Evolutionary conservation across 768 basidiomycete genomes (phyloP).

Genomic region (Agaricus subrufescens): DNA sequence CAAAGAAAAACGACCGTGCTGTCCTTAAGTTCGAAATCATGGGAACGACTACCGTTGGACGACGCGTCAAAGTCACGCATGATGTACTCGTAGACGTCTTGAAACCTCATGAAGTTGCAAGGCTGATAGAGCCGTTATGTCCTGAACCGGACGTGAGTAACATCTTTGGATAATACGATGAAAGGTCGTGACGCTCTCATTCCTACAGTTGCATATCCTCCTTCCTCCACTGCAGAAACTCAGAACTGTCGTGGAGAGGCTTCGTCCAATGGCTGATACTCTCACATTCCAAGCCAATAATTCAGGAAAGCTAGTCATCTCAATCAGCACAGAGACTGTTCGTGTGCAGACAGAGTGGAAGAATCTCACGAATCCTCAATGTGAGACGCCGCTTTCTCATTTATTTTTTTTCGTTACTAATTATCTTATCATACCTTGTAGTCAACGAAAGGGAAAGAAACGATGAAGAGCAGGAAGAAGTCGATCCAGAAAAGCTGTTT

Average conservation of each 20-base stretch:
- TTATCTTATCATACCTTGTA: constrained; percentile 3
- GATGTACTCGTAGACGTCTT: constrained; percentile 82
- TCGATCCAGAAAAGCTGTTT: constrained; percentile 55
- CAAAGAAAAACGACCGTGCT: constrained; percentile 81
- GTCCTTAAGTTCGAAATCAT: constrained; percentile 75
- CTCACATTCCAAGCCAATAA: constrained; percentile 68
- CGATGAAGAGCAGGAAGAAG: constrained; percentile 30
- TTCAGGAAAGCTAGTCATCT: constrained; percentile 45
- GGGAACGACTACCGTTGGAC: constrained; percentile 58
- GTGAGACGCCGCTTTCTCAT: constrained; percentile 19
- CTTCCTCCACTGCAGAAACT: constrained; percentile 72
- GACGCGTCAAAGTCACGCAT: constrained; percentile 63
- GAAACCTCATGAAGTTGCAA: constrained; percentile 67
- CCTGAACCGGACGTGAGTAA: constrained; percentile 76
- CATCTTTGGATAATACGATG: neutral
- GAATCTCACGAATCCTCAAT: constrained; percentile 62
- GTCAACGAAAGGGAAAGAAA: constrained; percentile 24
- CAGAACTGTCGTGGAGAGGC: constrained; percentile 73
- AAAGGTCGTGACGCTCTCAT: neutral
- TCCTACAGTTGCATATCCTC: constrained; percentile 64
- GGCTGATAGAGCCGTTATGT: constrained; percentile 75
- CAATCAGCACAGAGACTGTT: constrained; percentile 68
- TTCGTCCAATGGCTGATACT: constrained; percentile 65
- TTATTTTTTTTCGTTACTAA: neutral
- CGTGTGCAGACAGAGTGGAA: constrained; percentile 78